Conservation (phyloP, 495 filamentous ascomycete genomes). For the Aspergillus nidulans region DNA sequence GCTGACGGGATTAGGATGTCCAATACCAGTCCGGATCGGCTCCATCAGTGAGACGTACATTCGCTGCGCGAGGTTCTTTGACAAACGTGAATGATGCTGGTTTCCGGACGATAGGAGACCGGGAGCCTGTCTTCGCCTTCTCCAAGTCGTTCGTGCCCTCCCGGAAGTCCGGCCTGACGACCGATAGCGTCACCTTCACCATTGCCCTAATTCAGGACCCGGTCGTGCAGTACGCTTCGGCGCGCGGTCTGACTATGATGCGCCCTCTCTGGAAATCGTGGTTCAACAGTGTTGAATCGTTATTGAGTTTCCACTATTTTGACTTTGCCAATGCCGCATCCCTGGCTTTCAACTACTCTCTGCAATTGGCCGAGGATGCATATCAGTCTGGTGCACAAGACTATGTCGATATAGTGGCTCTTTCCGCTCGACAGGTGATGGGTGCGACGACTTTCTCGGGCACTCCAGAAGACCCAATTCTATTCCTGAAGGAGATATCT, state of each 20-base stretch:
- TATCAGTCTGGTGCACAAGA: slow-evolving; percentile 47
- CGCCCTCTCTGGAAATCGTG: slow-evolving; percentile 80
- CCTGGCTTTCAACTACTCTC: slow-evolving; percentile 73
- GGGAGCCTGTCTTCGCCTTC: slow-evolving; percentile 89
- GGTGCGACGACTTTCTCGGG: slow-evolving; percentile 87
- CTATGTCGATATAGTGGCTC: slow-evolving; percentile 75
- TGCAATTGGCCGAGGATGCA: slow-evolving; percentile 72
- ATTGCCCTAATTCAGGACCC: slow-evolving; percentile 80
- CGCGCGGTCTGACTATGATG: slow-evolving; percentile 77
- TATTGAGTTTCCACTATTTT: slow-evolving; percentile 71
- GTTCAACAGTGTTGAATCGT: slow-evolving; percentile 56
- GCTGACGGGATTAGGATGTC: slow-evolving; percentile 44
- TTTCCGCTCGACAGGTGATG: slow-evolving; percentile 88
- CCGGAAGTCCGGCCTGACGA: slow-evolving; percentile 16
- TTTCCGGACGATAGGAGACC: slow-evolving; percentile 72
- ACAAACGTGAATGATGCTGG: slow-evolving; percentile 58
- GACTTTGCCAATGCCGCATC: slow-evolving; percentile 61
- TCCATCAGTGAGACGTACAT: slow-evolving; percentile 60
- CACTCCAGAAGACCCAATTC: slow-evolving; percentile 73
- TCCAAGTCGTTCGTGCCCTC: slow-evolving; percentile 68
- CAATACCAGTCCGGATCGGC: slow-evolving; percentile 70
- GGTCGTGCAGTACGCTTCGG: slow-evolving; percentile 80
- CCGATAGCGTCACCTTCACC: slow-evolving; percentile 68
- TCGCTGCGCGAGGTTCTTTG: slow-evolving; percentile 65
- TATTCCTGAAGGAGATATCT: slow-evolving; percentile 95